Conservation (phyloP, 768 basidiomycete species). For the Phanerochaete sordida region DNA sequence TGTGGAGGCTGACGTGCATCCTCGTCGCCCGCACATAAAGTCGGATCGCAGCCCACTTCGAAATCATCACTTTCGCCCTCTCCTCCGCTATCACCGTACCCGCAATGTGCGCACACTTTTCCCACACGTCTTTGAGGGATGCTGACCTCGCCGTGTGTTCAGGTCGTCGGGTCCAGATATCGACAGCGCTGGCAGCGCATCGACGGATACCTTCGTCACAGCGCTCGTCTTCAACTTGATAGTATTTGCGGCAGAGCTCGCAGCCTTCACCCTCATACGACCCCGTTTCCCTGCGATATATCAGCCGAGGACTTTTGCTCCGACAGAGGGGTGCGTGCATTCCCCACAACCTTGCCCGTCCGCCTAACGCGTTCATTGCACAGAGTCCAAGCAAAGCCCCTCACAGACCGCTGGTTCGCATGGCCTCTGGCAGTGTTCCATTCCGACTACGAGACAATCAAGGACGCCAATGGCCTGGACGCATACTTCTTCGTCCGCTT, state of each 20-base stretch:
- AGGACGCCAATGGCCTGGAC: slow-evolving; percentile 72
- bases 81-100: neutral
- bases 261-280: slow-evolving; percentile 70
- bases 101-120: neutral
- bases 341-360: neutral
- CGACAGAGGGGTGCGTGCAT: slow-evolving; percentile 37
- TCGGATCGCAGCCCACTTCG: neutral
- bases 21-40: neutral
- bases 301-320: slow-evolving; percentile 70
- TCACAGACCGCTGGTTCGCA: slow-evolving; percentile 44
- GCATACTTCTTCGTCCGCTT: slow-evolving; percentile 94
- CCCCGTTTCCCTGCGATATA: slow-evolving; percentile 82
- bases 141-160: neutral
- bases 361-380: slow-evolving; percentile 28
- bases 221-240: slow-evolving; percentile 76
- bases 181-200: slow-evolving; percentile 46
- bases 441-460: slow-evolving; percentile 55
- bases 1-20: neutral
- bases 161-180: slow-evolving; percentile 40
- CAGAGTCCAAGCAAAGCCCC: slow-evolving; percentile 55
- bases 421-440: slow-evolving; percentile 68
- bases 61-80: neutral
- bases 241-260: slow-evolving; percentile 65
- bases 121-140: neutral
- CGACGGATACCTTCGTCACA: slow-evolving; percentile 73